phyloP scores from a whole-genome alignment of 176 grass and related monocot species.

The Rhipidocladum racemiflorum region DNA sequence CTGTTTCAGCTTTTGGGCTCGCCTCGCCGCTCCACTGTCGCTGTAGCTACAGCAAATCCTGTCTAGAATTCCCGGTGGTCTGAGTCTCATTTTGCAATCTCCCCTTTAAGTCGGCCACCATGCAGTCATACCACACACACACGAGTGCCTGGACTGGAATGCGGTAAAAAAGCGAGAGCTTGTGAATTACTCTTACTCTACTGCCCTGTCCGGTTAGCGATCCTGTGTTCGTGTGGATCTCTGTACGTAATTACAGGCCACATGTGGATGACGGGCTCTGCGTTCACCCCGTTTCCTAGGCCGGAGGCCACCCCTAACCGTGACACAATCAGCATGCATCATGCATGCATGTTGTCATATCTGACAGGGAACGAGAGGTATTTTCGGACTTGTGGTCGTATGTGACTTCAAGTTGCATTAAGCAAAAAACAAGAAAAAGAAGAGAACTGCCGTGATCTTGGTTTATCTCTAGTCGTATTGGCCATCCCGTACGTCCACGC shows the following conservation, averaged over 20 bases:
- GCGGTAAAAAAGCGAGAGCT: not conserved
- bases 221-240: not conserved
- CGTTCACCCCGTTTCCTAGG: not conserved
- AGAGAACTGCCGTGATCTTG: too few relatives aligned
- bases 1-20: not conserved
- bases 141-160: not conserved
- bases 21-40: not conserved
- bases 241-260: not conserved
- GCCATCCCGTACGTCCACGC: not conserved
- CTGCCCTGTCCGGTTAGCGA: not conserved
- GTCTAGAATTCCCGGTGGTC: not conserved
- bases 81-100: not conserved
- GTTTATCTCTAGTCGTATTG: not conserved
- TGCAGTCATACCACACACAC: too few relatives aligned
- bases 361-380: not conserved
- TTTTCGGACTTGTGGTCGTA: not conserved
- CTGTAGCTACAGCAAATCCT: slow-evolving; percentile 1
- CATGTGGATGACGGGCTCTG: not conserved
- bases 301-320: not conserved
- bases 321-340: not conserved
- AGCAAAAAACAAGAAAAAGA: not conserved
- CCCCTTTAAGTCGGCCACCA: not conserved
- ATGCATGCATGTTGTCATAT: not conserved
- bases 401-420: not conserved
- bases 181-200: not conserved